These are phyloP conservation scores for Moesziomyces aphidis DNA, from an alignment of 1,284 basidiomycete genomes.

Conservation along the genomic window DNA sequence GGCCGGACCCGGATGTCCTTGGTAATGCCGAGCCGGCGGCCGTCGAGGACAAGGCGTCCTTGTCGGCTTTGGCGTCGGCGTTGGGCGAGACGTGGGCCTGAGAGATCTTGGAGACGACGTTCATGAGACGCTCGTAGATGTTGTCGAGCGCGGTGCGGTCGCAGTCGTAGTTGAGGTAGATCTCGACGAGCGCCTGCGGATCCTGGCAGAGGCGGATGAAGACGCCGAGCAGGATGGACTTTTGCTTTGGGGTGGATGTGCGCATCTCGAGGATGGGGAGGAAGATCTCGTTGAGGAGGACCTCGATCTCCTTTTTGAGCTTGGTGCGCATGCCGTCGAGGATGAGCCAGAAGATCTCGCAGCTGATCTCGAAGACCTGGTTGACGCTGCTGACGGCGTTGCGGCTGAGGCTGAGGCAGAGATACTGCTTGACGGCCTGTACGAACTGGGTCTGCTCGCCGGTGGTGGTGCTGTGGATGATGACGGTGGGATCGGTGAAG, in stretches of 20 bases:
- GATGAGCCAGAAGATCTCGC: conserved; percentile 98
- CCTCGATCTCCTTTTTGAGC: conserved; percentile 99
- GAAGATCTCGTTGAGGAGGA: conserved; percentile 97
- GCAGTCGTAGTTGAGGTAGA: conserved; percentile 68
- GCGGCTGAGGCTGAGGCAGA: conserved; percentile 90
- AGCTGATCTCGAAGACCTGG: conserved; percentile 97
- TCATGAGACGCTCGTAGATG: conserved; percentile 67
- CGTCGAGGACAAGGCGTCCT: conserved; percentile 25
- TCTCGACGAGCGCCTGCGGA: conserved; percentile 66
- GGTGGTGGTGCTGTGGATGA: conserved; percentile 64
- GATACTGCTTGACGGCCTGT: conserved; percentile 68
- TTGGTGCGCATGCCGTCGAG: conserved; percentile 92
- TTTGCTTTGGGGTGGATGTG: conserved; percentile 87
- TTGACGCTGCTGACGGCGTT: conserved; percentile 95
- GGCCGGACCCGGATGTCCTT: conserved; percentile 21
- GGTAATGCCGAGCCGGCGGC: conserved; percentile 14
- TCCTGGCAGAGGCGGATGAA: conserved; percentile 64
- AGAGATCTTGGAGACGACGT: conserved; percentile 61
- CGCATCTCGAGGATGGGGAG: conserved; percentile 98
- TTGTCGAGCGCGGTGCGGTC: conserved; percentile 67
- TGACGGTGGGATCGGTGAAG: conserved; percentile 63
- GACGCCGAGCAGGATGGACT: conserved; percentile 63
- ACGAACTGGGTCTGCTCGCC: conserved; percentile 66
- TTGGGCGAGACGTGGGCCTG: conserved; percentile 50
- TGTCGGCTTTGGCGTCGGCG: conserved; percentile 33